Conservation (phyloP, 2,329 filamentous ascomycete species). For the Zymoseptoria tritici region DNA sequence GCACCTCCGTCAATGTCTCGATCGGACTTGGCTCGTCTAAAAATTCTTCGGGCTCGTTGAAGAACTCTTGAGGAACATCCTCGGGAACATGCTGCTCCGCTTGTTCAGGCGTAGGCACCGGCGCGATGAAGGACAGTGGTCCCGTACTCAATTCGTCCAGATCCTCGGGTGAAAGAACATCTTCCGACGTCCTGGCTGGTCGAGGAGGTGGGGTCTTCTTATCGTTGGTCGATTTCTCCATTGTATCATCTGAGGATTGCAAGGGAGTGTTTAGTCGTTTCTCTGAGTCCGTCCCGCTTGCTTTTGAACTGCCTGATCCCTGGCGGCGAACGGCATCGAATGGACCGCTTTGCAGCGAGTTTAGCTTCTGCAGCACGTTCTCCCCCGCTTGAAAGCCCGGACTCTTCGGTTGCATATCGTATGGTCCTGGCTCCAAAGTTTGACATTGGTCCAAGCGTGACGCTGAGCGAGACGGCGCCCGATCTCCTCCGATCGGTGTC, state of each 20-base stretch:
- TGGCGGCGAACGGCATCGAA: slow-evolving; percentile 42
- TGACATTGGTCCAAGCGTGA: slow-evolving; percentile 16
- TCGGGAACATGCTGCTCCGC: neutral
- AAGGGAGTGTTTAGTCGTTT: neutral
- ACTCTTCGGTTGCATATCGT: slow-evolving; percentile 34
- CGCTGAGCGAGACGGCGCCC: slow-evolving; percentile 20
- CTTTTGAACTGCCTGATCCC: slow-evolving; percentile 11
- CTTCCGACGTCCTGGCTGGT: slow-evolving; percentile 26
- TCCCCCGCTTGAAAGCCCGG: slow-evolving; percentile 33
- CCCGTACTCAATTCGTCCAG: slow-evolving; percentile 23
- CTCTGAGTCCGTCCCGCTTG: neutral
- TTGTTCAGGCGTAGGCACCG: slow-evolving; percentile 2
- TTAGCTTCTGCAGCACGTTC: slow-evolving; percentile 50
- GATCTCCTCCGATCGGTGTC: slow-evolving; percentile 20
- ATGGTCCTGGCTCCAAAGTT: slow-evolving; percentile 11
- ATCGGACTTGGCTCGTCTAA: neutral
- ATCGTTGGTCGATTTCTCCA: slow-evolving; percentile 3
- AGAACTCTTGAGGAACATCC: neutral
- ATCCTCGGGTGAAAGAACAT: slow-evolving; percentile 22
- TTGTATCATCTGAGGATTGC: neutral
- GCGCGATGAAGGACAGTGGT: slow-evolving; percentile 13
- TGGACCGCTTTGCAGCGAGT: slow-evolving; percentile 55
- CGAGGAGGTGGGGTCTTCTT: slow-evolving; percentile 23
- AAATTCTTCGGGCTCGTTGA: neutral
- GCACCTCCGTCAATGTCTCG: slow-evolving; percentile 6